These are phyloP conservation scores for Angomonas deanei DNA, from an alignment of 208 protist genomes.

Conservation along the genomic window DNA sequence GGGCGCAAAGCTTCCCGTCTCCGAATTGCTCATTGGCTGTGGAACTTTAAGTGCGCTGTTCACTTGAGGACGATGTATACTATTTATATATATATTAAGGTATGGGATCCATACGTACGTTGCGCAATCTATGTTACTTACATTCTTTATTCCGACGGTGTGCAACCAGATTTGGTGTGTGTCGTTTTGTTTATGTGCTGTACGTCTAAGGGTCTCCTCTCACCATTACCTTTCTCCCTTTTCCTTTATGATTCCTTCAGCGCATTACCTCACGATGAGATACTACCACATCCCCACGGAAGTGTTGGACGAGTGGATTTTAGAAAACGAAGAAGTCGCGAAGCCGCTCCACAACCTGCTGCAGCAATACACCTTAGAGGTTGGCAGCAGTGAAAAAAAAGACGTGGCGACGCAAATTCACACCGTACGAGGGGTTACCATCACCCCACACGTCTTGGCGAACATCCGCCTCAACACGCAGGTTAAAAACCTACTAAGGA, in stretches of 20 bases:
- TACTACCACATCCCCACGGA: neutral
- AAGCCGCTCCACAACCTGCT: neutral
- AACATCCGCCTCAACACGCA: constrained; percentile 9
- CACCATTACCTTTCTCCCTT: no score
- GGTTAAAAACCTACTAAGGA: neutral
- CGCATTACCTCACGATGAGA: no score
- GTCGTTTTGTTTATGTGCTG: no score
- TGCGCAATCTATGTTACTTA: no score
- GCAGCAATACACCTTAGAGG: neutral
- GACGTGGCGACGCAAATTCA: constrained; percentile 32
- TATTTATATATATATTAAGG: neutral
- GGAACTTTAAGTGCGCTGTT: neutral
- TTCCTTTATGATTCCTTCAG: no score
- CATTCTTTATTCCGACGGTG: no score
- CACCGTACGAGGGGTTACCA: constrained; percentile 22
- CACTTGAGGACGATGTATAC: neutral
- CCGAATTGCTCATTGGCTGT: neutral
- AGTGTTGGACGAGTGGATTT: neutral
- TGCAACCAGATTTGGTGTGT: no score
- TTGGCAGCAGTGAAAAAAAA: neutral
- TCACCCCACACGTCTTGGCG: constrained; percentile 33
- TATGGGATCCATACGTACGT: neutral
- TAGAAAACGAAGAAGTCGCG: neutral
- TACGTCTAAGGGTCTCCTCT: no score
- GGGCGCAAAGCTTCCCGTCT: neutral